These are phyloP conservation scores for Silene latifolia DNA, from an alignment of 148 eudicot genomes.

Conservation along the genomic window DNA sequence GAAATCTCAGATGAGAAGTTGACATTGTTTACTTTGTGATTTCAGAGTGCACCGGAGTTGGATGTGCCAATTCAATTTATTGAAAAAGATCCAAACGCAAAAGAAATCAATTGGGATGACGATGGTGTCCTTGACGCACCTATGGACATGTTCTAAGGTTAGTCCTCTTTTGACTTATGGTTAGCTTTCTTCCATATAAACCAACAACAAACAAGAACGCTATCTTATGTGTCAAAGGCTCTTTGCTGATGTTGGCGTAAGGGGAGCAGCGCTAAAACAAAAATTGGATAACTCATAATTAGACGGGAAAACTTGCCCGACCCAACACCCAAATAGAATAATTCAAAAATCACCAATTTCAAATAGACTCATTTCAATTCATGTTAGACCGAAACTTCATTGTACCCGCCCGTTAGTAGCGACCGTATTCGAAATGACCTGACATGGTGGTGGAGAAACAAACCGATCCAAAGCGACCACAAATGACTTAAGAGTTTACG, in stretches of 20 bases:
- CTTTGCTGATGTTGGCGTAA: not conserved
- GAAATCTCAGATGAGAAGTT: constrained; percentile 1
- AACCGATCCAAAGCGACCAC: too few species aligned
- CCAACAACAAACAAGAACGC: not conserved
- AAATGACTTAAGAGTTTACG: too few species aligned
- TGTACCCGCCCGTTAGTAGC: too few species aligned
- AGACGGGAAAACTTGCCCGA: too few species aligned
- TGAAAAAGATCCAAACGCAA: constrained; percentile 51
- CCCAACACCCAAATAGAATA: too few species aligned
- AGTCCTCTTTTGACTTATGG: not conserved
- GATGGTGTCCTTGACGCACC: constrained; percentile 68
- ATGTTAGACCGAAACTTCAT: too few species aligned
- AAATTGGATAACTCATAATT: too few species aligned
- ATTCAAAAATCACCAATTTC: too few species aligned
- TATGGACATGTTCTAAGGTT: constrained; percentile 68
- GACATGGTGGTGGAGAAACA: too few species aligned
- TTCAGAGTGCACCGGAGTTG: constrained; percentile 76
- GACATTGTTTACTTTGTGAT: constrained; percentile 8
- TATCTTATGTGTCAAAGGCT: not conserved
- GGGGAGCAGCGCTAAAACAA: too few species aligned
- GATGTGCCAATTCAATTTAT: constrained; percentile 73
- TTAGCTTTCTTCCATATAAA: not conserved
- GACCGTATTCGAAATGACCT: too few species aligned
- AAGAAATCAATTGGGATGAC: constrained; percentile 64
- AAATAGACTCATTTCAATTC: too few species aligned